Evolutionary conservation across 2,329 filamentous ascomycete genomes (phyloP), one percentile per base, ranked within the genome.

Genomic region (Colletotrichum sp.): DNA sequence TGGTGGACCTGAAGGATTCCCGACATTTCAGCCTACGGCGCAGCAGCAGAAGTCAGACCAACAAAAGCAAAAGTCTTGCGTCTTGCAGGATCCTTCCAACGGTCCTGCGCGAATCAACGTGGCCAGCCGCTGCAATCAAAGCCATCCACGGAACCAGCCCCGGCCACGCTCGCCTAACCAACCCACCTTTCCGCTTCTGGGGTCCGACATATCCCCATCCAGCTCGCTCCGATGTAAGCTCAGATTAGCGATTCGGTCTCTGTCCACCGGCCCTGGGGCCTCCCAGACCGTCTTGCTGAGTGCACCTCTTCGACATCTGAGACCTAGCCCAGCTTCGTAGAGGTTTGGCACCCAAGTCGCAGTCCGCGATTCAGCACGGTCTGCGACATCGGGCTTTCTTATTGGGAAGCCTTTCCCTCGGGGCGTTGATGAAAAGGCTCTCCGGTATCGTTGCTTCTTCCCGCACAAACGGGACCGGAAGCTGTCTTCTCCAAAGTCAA

Each of bases 1-100:
- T 67, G 55, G 72, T 75, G 72, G 69, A 72, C 30, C 62, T 43
- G 68, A 67, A 71, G 68, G 62, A 75, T 66, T 72, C 38, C 72
- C 55, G 68, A 60, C 30, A 7, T 66, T 38, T 34, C 26, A 58
- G 43, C 55, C 52, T 66, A 36, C 72, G 67, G 71, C 60, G 26
- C 71, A 71, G 60, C 60, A 55, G 1, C 24, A 15, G 8, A 16
- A 71, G 13, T 15, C 21, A 55, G 43, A 67, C 26, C 43, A 60
- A 60, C 13, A 24, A 16, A 16, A 58, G 16, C 18, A 24, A 58
- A 34, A n/a, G 24, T 6, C 16, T 48, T 28, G 16, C 24, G 18
- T 6, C 16, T 30, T 28, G 21, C 24, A 28, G 13, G 16, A 48
- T 55, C 28, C 36, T 67, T 28, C n/a, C 60, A 65, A 66, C 61